phyloP scores from a whole-genome alignment of 2,329 filamentous ascomycete genomes.

The Colletotrichum horii region DNA sequence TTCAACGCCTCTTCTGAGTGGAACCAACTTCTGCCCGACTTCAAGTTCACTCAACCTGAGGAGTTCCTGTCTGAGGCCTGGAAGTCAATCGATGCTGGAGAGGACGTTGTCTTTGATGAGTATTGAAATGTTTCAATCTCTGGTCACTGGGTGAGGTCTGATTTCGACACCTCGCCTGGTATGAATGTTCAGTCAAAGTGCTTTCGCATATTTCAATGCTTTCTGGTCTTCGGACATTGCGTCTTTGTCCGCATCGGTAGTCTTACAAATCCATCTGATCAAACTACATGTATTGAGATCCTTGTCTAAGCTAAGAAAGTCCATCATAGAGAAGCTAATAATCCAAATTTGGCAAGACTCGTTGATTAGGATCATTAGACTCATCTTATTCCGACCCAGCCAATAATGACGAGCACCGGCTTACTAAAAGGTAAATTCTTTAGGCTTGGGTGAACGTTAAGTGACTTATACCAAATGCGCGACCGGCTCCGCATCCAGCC shows the following conservation, averaged over 20 bases:
- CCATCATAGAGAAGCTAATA: not conserved
- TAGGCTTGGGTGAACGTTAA: not conserved
- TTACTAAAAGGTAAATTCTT: not conserved
- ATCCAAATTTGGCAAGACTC: not conserved
- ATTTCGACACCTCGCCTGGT: not conserved
- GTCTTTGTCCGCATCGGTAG: not conserved
- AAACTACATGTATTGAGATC: not conserved
- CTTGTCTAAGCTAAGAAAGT: not conserved
- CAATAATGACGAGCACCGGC: not conserved
- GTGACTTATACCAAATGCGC: not conserved
- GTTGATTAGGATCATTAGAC: not conserved
- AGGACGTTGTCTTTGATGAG: not conserved
- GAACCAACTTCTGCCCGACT: slow-evolving; percentile 50
- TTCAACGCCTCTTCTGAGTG: slow-evolving; percentile 47
- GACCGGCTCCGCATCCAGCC: not conserved
- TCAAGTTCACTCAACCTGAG: slow-evolving; percentile 43
- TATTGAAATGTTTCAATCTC: not conserved
- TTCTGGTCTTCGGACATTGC: not conserved
- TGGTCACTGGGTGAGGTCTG: not conserved
- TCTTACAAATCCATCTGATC: not conserved
- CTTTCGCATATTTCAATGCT: not conserved
- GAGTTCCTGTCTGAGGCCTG: slow-evolving; percentile 46
- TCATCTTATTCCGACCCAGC: not conserved
- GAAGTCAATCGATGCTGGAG: slow-evolving; percentile 15
- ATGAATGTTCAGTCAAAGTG: not conserved